phyloP scores from a whole-genome alignment of 306 rosid genomes.

The Castanea sativa region DNA sequence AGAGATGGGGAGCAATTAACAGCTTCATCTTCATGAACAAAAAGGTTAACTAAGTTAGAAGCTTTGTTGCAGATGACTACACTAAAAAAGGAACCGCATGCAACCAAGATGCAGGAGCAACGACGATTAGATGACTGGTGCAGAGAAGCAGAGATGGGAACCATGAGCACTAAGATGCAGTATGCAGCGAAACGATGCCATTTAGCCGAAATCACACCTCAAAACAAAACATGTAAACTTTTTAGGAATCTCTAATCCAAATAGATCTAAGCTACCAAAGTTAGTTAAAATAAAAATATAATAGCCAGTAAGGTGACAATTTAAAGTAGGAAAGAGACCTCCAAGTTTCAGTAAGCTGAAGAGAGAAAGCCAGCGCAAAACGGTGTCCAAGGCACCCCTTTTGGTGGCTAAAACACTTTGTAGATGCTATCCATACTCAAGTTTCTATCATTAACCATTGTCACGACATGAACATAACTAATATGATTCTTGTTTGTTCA shows the following conservation, averaged over 20 bases:
- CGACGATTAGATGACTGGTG: slow-evolving; percentile 59
- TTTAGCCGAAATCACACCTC: slow-evolving; percentile 76
- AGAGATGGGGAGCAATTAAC: slow-evolving; percentile 18
- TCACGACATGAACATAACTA: slow-evolving; percentile 56
- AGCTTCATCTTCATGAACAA: slow-evolving; percentile 43
- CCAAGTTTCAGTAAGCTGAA: slow-evolving; percentile 51
- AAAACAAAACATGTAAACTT: slow-evolving; percentile 53
- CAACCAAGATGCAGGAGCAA: slow-evolving; percentile 58
- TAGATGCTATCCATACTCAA: slow-evolving; percentile 48
- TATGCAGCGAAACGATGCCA: slow-evolving; percentile 45
- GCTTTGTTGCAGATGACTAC: slow-evolving; percentile 38
- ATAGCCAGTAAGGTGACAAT: slow-evolving; percentile 25
- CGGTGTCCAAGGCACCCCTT: slow-evolving; percentile 54
- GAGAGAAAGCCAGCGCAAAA: slow-evolving; percentile 45
- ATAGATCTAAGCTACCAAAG: slow-evolving; percentile 25
- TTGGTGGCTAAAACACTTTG: slow-evolving; percentile 45
- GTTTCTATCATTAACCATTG: slow-evolving; percentile 54
- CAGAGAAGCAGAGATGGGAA: slow-evolving; percentile 53
- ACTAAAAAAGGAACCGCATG: slow-evolving; percentile 28
- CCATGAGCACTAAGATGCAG: slow-evolving; percentile 45
- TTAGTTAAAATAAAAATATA: slow-evolving; percentile 22
- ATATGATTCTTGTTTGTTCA: slow-evolving; percentile 47
- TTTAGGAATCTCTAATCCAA: slow-evolving; percentile 44
- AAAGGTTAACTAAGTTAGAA: slow-evolving; percentile 32
- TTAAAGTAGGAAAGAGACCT: slow-evolving; percentile 70